These are phyloP conservation scores for Ephemerocybe angulata DNA, from an alignment of 768 basidiomycete species.

Conservation along the genomic window DNA sequence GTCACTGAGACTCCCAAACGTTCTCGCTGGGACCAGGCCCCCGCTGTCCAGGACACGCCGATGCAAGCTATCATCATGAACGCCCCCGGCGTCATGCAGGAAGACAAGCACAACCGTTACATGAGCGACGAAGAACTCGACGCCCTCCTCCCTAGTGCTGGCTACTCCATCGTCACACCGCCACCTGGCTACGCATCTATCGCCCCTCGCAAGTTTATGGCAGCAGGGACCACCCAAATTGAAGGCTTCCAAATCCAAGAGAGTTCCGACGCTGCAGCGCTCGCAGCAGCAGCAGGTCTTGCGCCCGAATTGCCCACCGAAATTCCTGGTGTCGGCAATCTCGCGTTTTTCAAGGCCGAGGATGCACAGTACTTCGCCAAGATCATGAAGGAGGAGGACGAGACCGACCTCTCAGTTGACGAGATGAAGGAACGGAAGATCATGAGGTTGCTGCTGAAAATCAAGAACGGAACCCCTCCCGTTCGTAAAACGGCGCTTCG, in stretches of 20 bases:
- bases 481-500: conserved; percentile 96
- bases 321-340: conserved; percentile 94
- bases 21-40: conserved; percentile 97
- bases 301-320: conserved; percentile 94
- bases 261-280: conserved; percentile 84
- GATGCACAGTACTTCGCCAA: conserved; percentile 98
- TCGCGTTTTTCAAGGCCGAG: conserved; percentile 98
- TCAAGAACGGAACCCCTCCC: conserved; percentile 99
- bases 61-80: conserved; percentile 87
- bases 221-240: conserved; percentile 50
- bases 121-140: conserved; percentile 96
- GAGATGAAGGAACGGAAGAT: conserved; percentile 99
- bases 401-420: conserved; percentile 86
- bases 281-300: conserved; percentile 87
- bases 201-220: conserved; percentile 59
- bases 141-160: conserved; percentile 76
- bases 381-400: conserved; percentile 93
- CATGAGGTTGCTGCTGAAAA: conserved; percentile 95
- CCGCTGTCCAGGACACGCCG: conserved; percentile 62
- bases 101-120: conserved; percentile 95
- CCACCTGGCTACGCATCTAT: conserved; percentile 91
- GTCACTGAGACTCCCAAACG: conserved; percentile 74
- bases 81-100: conserved; percentile 80
- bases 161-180: conserved; percentile 90
- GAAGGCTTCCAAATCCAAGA: conserved; percentile 98